These are phyloP conservation scores for Chenopodium formosanum DNA, from an alignment of 148 eudicot genomes.

Conservation along the genomic window DNA sequence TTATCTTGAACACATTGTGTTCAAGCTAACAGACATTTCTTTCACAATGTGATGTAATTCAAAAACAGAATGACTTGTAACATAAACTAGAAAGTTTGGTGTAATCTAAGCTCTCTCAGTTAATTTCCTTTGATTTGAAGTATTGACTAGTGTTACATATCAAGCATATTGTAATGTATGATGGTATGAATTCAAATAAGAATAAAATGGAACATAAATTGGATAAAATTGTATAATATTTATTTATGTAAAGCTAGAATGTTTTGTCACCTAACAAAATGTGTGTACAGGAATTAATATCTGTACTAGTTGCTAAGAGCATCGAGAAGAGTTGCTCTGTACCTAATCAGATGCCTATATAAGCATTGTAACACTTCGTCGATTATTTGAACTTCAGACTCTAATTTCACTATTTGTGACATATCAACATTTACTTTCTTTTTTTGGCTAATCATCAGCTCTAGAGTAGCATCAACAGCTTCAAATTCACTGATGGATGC, in stretches of 20 bases:
- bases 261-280: not conserved
- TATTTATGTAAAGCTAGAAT: not conserved
- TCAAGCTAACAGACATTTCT: not conserved
- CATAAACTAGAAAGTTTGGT: not conserved
- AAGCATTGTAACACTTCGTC: constrained; percentile 1
- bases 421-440: not conserved
- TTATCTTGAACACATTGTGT: not conserved
- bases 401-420: constrained; percentile 17
- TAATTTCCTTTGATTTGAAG: not conserved
- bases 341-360: constrained; percentile 6
- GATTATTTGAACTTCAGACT: constrained; percentile 16
- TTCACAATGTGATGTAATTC: not conserved
- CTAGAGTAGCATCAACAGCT: constrained; percentile 14
- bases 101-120: not conserved
- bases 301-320: constrained; percentile 3
- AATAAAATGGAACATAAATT: not conserved
- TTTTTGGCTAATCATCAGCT: constrained; percentile 4
- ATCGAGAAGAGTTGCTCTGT: constrained; percentile 13
- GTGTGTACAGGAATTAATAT: not conserved
- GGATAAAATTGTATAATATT: not conserved
- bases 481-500: constrained; percentile 12
- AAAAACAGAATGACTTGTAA: not conserved
- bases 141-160: not conserved
- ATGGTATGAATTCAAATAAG: too few species aligned
- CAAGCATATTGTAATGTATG: not conserved